Evolutionary conservation across 305 asterid species (phyloP).

Genomic region (Ajuga reptans): DNA sequence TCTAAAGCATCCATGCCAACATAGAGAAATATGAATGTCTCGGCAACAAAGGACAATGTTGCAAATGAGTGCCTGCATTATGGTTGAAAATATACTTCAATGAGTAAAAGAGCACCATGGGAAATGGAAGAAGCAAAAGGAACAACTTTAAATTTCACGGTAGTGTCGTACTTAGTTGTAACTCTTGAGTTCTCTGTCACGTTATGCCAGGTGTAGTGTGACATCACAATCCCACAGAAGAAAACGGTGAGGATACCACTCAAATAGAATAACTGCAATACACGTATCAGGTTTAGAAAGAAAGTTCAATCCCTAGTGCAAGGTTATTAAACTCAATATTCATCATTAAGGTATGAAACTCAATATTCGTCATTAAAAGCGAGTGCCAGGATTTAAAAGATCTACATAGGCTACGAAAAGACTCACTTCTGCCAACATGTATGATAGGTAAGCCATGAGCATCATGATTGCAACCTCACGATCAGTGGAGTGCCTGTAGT

Average conservation of each 20-base stretch:
- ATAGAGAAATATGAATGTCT: slow-evolving; percentile 51
- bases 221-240: slow-evolving; percentile 66
- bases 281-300: slow-evolving; percentile 16
- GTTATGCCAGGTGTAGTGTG: slow-evolving; percentile 67
- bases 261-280: slow-evolving; percentile 47
- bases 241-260: slow-evolving; percentile 60
- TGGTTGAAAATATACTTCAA: slow-evolving; percentile 14
- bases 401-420: background rate
- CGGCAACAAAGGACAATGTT: slow-evolving; percentile 51
- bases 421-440: slow-evolving; percentile 61
- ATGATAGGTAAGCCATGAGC: slow-evolving; percentile 64
- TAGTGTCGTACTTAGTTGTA: slow-evolving; percentile 45
- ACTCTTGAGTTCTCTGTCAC: slow-evolving; percentile 59
- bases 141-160: background rate
- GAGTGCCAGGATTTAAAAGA: slow-evolving; percentile 9
- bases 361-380: background rate
- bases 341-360: background rate
- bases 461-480: slow-evolving; percentile 72
- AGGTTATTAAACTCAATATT: background rate
- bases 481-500: slow-evolving; percentile 62
- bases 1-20: slow-evolving; percentile 64
- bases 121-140: background rate
- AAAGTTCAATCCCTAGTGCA: background rate
- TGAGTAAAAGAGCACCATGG: background rate
- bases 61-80: slow-evolving; percentile 52